Conservation (phyloP, 306 rosid genomes). For the Cicer judaicum region DNA sequence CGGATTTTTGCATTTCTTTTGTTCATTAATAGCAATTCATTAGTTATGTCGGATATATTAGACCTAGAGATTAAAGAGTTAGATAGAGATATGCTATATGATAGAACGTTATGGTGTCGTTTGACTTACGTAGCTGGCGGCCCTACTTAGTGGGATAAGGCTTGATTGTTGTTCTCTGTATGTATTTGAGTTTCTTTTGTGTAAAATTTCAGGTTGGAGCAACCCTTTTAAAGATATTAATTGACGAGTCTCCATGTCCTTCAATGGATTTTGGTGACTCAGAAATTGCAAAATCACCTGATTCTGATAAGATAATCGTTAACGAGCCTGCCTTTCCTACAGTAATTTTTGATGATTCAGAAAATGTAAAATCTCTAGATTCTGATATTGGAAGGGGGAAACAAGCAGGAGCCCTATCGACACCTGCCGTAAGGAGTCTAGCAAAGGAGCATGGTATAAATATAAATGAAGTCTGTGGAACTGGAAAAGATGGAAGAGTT, state of each 20-base stretch:
- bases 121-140: too few relatives aligned
- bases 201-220: constrained; percentile 82
- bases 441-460: constrained; percentile 78
- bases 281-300: constrained; percentile 50
- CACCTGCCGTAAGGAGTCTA: constrained; percentile 81
- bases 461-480: constrained; percentile 73
- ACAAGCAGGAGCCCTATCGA: constrained; percentile 64
- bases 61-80: too few relatives aligned
- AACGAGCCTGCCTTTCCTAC: constrained; percentile 50
- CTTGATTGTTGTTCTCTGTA: not conserved
- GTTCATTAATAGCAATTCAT: not conserved
- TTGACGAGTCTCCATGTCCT: constrained; percentile 55
- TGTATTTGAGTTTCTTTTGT: constrained; percentile 39
- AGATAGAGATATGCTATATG: too few relatives aligned
- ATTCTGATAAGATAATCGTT: constrained; percentile 52
- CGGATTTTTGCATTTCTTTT: not conserved
- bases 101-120: too few relatives aligned
- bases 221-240: constrained; percentile 67
- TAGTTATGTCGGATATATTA: not conserved
- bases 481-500: constrained; percentile 84
- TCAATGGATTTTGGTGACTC: constrained; percentile 38
- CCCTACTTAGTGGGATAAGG: too few relatives aligned
- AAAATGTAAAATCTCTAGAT: constrained; percentile 41
- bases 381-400: constrained; percentile 47
- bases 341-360: constrained; percentile 35